Conservation (phyloP, 2,329 filamentous ascomycete species). For the Fusarium veterinarium region DNA sequence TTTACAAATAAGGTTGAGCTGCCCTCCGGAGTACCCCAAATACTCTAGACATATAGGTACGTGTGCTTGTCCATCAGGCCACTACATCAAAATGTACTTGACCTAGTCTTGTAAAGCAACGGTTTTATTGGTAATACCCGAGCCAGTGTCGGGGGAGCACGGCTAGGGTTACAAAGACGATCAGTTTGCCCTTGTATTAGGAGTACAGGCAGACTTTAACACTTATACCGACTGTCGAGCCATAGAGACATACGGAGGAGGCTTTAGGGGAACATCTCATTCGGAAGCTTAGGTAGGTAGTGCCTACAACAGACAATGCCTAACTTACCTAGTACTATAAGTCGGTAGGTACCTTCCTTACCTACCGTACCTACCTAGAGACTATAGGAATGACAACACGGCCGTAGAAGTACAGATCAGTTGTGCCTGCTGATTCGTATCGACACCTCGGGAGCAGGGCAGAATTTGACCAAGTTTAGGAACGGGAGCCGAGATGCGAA, state of each 20-base stretch:
- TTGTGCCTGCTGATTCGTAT: not conserved
- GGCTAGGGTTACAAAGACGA: not conserved
- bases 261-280: not conserved
- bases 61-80: not conserved
- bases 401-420: not conserved
- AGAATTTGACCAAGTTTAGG: not conserved
- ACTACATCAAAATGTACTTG: not conserved
- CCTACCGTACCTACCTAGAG: too few relatives aligned
- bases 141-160: not conserved
- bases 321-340: too few relatives aligned
- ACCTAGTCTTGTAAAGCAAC: not conserved
- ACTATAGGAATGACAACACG: not conserved
- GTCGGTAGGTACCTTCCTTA: too few relatives aligned
- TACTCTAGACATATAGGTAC: not conserved
- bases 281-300: not conserved
- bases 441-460: not conserved
- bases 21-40: not conserved
- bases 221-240: constrained; percentile 22
- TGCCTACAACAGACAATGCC: too few relatives aligned
- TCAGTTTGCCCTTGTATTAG: not conserved
- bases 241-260: not conserved
- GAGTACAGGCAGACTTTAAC: not conserved
- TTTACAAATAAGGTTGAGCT: not conserved
- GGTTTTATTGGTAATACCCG: not conserved
- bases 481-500: constrained; percentile 28